A percentile compares a stretch with the other conserved stretches of the same genome.
These are phyloP conservation scores for Dichomitus squalens DNA, from an alignment of 1,284 basidiomycete species.

Conservation along the genomic window DNA sequence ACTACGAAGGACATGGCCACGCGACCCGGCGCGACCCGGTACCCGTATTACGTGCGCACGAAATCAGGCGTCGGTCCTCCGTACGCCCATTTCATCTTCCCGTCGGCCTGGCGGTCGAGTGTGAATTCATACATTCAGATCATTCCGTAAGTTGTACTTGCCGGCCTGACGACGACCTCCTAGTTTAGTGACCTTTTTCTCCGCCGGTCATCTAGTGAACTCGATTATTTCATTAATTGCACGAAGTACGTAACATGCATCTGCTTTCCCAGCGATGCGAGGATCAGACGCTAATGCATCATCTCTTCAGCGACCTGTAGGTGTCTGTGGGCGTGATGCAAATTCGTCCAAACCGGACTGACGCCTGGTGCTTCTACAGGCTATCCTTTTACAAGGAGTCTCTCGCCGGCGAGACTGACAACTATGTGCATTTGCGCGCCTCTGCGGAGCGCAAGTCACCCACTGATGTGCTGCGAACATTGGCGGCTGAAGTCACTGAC, in stretches of 20 bases:
- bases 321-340: neutral
- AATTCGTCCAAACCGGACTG: neutral
- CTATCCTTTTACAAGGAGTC: constrained; percentile 19
- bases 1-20: constrained; percentile 8
- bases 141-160: constrained; percentile 7
- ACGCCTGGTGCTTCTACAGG: neutral
- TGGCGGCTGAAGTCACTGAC: constrained; percentile 10
- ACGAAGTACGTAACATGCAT: constrained; percentile 9
- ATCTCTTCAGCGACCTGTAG: constrained; percentile 7
- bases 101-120: constrained; percentile 6
- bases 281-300: neutral
- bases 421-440: constrained; percentile 14
- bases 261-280: neutral
- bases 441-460: constrained; percentile 10
- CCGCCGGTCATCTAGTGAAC: neutral
- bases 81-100: constrained; percentile 18
- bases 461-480: neutral
- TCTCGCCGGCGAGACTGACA: constrained; percentile 7
- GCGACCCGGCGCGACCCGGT: constrained; percentile 12
- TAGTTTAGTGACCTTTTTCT: neutral
- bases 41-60: constrained; percentile 15
- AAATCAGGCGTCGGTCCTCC: constrained; percentile 11
- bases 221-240: constrained; percentile 15
- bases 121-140: constrained; percentile 17
- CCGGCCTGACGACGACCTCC: neutral